phyloP scores from a whole-genome alignment of 495 filamentous ascomycete genomes.

The Penicillium lividum region DNA sequence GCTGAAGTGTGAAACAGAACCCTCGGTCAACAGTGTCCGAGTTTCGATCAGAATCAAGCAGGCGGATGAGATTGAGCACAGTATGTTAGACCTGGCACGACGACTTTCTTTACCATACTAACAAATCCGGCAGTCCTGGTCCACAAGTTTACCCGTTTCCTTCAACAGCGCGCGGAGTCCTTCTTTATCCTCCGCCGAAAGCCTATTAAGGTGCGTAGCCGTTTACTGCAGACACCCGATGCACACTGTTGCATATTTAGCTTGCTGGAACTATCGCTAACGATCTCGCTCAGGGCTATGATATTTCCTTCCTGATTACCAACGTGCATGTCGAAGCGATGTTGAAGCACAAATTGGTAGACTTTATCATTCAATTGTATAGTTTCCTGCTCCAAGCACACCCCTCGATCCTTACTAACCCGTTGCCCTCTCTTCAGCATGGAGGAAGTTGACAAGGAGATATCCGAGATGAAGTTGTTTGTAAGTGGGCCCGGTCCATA shows the following conservation, averaged over 20 bases:
- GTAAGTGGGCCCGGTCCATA: conserved; percentile 56
- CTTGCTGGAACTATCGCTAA: conserved; percentile 8
- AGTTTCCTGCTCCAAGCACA: background rate
- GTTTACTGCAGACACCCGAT: background rate
- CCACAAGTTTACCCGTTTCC: conserved; percentile 95
- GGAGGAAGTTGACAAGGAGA: conserved; percentile 99
- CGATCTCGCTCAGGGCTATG: conserved; percentile 70
- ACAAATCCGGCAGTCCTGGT: conserved; percentile 53
- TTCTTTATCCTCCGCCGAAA: conserved; percentile 97
- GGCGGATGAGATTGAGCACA: conserved; percentile 97
- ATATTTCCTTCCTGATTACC: conserved; percentile 97
- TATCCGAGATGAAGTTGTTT: conserved; percentile 99
- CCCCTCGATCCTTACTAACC: background rate
- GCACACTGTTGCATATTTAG: background rate
- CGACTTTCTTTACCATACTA: background rate
- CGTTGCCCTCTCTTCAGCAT: conserved; percentile 43
- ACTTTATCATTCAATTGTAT: conserved; percentile 77
- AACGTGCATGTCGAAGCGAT: conserved; percentile 98
- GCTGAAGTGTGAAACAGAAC: conserved; percentile 52
- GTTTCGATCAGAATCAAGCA: conserved; percentile 98
- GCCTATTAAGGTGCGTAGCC: conserved; percentile 73
- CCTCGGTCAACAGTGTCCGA: conserved; percentile 91
- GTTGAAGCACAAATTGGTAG: conserved; percentile 97
- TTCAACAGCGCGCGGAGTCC: conserved; percentile 93
- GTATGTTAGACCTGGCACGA: conserved; percentile 31